A percentile compares a stretch with the other conserved stretches of the same genome.
Conservation (phyloP, 768 basidiomycete genomes). For the Agaricus subrufescens region DNA sequence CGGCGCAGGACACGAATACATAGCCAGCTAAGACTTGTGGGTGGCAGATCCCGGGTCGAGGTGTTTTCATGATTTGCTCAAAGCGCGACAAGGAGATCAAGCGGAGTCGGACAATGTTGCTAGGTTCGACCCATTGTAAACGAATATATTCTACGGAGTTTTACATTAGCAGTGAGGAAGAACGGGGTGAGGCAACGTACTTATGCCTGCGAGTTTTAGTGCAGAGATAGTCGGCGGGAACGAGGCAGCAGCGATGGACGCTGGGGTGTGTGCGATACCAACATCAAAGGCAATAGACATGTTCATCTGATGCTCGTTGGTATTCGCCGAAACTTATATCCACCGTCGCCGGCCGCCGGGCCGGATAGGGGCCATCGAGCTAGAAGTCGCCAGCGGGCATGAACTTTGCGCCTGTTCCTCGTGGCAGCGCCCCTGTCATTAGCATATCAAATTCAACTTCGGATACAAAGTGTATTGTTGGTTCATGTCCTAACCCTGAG, state of each 20-base stretch:
- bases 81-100: conserved; percentile 55
- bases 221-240: not conserved
- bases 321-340: too few species aligned
- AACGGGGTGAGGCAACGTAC: not conserved
- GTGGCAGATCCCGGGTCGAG: conserved; percentile 50
- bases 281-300: conserved; percentile 3
- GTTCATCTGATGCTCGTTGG: not conserved
- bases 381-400: too few species aligned
- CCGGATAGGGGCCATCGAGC: too few species aligned
- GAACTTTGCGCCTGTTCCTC: too few species aligned
- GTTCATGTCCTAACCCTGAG: too few species aligned
- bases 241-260: not conserved
- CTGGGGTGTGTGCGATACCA: conserved; percentile 2
- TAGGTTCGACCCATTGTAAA: conserved; percentile 62
- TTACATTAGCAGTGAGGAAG: not conserved
- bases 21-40: conserved; percentile 45
- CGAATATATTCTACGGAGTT: conserved; percentile 40
- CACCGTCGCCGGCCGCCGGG: too few species aligned
- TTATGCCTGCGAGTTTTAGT: not conserved
- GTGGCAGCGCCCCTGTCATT: too few species aligned
- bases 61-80: conserved; percentile 40
- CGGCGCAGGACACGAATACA: conserved; percentile 38
- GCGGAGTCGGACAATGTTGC: conserved; percentile 55
- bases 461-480: too few species aligned
- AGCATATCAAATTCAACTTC: too few species aligned